Base-by-base conservation (phyloP, 148 eudicot genomes). In the Amaranthus hypochondriacus region DNA sequence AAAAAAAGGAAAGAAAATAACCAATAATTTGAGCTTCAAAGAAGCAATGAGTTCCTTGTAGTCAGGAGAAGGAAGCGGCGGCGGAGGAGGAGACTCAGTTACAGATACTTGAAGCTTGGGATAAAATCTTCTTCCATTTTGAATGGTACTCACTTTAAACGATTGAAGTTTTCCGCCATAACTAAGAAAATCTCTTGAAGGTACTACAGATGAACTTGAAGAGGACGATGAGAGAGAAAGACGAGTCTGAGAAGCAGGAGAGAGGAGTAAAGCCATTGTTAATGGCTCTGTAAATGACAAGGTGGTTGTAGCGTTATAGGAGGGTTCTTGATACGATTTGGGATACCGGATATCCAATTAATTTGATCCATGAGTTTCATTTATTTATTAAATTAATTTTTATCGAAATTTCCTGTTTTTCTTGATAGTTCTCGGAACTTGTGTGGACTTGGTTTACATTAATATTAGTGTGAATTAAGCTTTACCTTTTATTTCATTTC, bases 11-110 rank as follows among this genome's bases (percentile, higher is more conserved):
- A 21, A 18, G 12, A 39, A 8, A 63, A n/a, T 70, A 83, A 93
- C 98, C 93, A 93, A 69, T 63, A 93, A 81, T 72, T 90, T 90
- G 77, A 93, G 77, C 86, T 93, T 93, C 51, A 87, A 75, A 49
- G 80, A 75, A 56, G 70, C 73, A 73, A 77, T 68, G 9, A 56
- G 68, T 55, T 77, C 81, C 11, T 70, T 13, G 68, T 65, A 55
- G 2, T 49, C 43, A 50, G 68, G 63, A 48, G 69, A 70, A 47
- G 67, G 66, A 13, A 66, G 64, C 50, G 83, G 74, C 69, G 80
- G 78, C 8, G 83, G 70, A 2, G 85, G 80, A 21, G 76, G 81
- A 5, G 75, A 65, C 3, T 85, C 87, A 12, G 51, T 53, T n/a
- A 67, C 79, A 42, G 92, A 70, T 49, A 76, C 87, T 75, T 82